phyloP scores from a whole-genome alignment of 352 stramenopile species.

The Thalassiosira mediterranea region DNA sequence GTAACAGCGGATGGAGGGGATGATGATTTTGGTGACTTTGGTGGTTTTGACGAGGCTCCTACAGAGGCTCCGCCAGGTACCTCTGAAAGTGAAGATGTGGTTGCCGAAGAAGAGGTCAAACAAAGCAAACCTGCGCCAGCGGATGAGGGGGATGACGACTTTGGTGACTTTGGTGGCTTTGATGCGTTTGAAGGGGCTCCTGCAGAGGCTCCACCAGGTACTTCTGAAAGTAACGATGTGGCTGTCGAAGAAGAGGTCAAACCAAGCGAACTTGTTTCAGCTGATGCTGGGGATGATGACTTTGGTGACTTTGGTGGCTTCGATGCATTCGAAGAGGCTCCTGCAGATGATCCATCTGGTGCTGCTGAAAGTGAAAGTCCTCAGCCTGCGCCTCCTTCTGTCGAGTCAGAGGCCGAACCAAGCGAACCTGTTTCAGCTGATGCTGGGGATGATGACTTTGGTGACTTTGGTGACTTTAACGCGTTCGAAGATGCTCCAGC shows the following conservation, averaged over 20 bases:
- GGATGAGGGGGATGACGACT: slow-evolving; percentile 1
- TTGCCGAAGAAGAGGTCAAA: not conserved
- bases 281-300: slow-evolving; percentile 10
- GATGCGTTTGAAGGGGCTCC: slow-evolving; percentile 12
- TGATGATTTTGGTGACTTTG: slow-evolving; percentile 30
- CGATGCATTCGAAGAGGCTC: slow-evolving; percentile 18
- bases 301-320: slow-evolving; percentile 25
- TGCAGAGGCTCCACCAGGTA: slow-evolving; percentile 1
- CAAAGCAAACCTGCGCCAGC: not conserved
- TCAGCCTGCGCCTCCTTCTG: not conserved
- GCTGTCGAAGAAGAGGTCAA: not conserved
- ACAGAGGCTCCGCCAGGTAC: not conserved
- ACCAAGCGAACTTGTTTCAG: not conserved
- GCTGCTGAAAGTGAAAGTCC: not conserved
- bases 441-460: slow-evolving; percentile 16
- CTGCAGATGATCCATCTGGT: not conserved
- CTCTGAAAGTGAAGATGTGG: slow-evolving; percentile 1
- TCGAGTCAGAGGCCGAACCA: not conserved
- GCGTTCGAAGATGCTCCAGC: slow-evolving; percentile 16
- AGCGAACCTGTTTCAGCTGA: not conserved
- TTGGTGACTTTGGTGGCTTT: slow-evolving; percentile 23
- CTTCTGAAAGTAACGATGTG: not conserved
- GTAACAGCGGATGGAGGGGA: not conserved
- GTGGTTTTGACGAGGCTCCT: slow-evolving; percentile 7
- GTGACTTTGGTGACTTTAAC: slow-evolving; percentile 22